Evolutionary conservation across 2,329 filamentous ascomycete species (phyloP).

Genomic region (Phaeosphaeria sp.): DNA sequence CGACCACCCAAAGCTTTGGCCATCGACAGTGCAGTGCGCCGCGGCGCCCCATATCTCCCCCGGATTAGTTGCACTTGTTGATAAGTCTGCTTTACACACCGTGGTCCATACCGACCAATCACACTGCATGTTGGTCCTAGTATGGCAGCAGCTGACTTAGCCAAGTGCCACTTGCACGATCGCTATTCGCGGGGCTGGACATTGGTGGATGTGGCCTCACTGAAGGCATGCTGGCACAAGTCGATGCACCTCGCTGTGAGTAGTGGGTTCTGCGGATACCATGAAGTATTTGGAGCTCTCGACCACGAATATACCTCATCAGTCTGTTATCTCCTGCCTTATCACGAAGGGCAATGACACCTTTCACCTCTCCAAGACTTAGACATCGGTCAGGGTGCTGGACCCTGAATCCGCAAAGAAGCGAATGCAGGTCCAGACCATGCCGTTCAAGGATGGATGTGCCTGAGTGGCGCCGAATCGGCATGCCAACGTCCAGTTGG

Average conservation of each 20-base stretch:
- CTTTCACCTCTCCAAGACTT: conserved; percentile 14
- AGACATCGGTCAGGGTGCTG: conserved; percentile 13
- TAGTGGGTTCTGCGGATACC: neutral
- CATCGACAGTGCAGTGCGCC: conserved; percentile 11
- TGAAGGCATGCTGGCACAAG: neutral
- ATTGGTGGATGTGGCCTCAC: neutral
- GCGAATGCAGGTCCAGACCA: neutral
- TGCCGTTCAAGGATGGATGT: neutral
- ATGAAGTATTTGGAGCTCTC: neutral
- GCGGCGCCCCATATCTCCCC: conserved; percentile 24
- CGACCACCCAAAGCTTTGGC: conserved; percentile 17
- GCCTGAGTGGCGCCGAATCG: neutral
- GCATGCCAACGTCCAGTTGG: neutral
- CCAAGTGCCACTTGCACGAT: conserved; percentile 2
- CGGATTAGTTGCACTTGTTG: conserved; percentile 34
- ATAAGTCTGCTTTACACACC: conserved; percentile 31
- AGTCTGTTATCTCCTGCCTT: neutral
- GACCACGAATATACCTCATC: neutral
- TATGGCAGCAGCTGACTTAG: conserved; percentile 2
- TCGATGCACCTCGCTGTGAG: neutral
- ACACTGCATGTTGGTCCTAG: conserved; percentile 2
- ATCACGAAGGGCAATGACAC: neutral
- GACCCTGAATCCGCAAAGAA: conserved; percentile 16
- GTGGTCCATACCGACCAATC: conserved; percentile 20
- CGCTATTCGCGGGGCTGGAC: neutral